These are phyloP conservation scores for Alternaria tenuissima DNA, from an alignment of 2,329 filamentous ascomycete genomes.

Conservation along the genomic window DNA sequence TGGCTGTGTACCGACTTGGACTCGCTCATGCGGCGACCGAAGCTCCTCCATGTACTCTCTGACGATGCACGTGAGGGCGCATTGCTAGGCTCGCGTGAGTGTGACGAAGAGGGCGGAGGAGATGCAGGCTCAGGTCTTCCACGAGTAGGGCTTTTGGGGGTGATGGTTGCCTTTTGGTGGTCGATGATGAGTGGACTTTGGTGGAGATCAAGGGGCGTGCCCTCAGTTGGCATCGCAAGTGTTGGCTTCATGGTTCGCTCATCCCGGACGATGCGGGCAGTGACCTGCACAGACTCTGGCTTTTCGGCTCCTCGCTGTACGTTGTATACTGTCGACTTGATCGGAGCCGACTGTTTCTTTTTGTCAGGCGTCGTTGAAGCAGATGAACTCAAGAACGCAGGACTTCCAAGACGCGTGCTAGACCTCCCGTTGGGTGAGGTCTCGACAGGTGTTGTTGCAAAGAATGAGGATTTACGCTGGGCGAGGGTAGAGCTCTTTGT, in stretches of 20 bases:
- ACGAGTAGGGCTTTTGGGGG: slow-evolving; percentile 37
- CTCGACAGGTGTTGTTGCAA: slow-evolving; percentile 43
- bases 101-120: slow-evolving; percentile 42
- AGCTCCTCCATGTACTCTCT: slow-evolving; percentile 50
- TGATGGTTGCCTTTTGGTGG: slow-evolving; percentile 58
- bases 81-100: slow-evolving; percentile 40
- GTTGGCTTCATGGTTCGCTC: slow-evolving; percentile 48
- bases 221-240: slow-evolving; percentile 59
- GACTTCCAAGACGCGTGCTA: slow-evolving; percentile 40
- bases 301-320: slow-evolving; percentile 52
- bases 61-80: slow-evolving; percentile 49
- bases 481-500: slow-evolving; percentile 42
- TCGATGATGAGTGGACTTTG: slow-evolving; percentile 69
- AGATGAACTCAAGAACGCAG: slow-evolving; percentile 38
- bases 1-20: slow-evolving; percentile 42
- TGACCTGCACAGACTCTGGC: slow-evolving; percentile 86
- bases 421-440: slow-evolving; percentile 37
- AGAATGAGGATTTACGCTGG: slow-evolving; percentile 51
- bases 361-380: slow-evolving; percentile 40
- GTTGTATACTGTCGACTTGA: slow-evolving; percentile 50
- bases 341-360: slow-evolving; percentile 31
- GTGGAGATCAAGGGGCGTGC: slow-evolving; percentile 59
- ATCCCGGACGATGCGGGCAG: slow-evolving; percentile 81
- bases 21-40: slow-evolving; percentile 51
- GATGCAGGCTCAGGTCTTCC: slow-evolving; percentile 44